Percentiles rank a stretch among this genome's conserved stretches.
Conservation (phyloP, 2,329 filamentous ascomycete genomes). For the Trichoderma sp. region DNA sequence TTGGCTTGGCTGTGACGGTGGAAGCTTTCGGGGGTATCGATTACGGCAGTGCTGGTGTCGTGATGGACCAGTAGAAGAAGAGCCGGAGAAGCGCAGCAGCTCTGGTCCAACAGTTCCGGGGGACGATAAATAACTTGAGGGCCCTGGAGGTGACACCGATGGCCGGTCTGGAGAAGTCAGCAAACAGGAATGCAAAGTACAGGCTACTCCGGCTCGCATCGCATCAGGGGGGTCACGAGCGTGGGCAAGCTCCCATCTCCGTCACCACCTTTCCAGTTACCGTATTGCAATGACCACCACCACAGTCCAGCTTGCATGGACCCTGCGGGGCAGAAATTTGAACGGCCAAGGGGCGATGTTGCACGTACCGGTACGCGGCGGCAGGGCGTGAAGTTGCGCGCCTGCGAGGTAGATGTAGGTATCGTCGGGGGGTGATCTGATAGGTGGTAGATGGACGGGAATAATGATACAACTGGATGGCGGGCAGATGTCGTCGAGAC, state of each 20-base stretch:
- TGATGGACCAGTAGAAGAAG: slow-evolving; percentile 10
- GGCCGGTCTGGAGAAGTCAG: slow-evolving; percentile 9
- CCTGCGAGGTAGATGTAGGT: background rate
- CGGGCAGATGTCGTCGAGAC: background rate
- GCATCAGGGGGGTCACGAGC: slow-evolving; percentile 16
- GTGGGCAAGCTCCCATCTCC: slow-evolving; percentile 9
- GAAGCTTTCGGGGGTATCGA: background rate
- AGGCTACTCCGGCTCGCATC: background rate
- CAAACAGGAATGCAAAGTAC: background rate
- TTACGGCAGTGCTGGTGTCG: background rate
- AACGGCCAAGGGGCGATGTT: background rate
- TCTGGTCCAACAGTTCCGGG: slow-evolving; percentile 1
- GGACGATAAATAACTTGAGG: slow-evolving; percentile 12
- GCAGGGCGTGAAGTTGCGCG: background rate
- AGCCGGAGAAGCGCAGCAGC: background rate
- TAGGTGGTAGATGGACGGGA: background rate
- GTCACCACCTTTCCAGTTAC: slow-evolving; percentile 7
- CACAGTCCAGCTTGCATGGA: slow-evolving; percentile 14
- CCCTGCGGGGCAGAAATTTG: slow-evolving; percentile 15
- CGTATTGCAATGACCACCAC: slow-evolving; percentile 6
- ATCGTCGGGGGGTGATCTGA: background rate
- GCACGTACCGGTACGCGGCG: slow-evolving; percentile 9
- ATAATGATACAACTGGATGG: slow-evolving; percentile 6
- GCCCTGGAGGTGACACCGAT: slow-evolving; percentile 8
- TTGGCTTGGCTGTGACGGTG: background rate